These are phyloP conservation scores for Ophiobolus disseminans DNA, from an alignment of 2,329 filamentous ascomycete genomes.

Conservation along the genomic window DNA sequence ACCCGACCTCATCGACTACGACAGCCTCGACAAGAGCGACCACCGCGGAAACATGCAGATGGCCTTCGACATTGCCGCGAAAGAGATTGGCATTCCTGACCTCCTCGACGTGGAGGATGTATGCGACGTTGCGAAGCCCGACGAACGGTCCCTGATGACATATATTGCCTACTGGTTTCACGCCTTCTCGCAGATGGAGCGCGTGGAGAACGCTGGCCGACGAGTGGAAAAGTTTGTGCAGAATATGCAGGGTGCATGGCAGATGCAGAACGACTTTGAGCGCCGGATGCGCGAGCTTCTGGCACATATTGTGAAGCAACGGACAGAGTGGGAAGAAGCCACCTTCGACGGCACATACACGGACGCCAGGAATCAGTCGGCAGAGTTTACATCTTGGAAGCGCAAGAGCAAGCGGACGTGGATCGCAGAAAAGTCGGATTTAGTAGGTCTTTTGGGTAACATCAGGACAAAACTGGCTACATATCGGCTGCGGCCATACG, in stretches of 20 bases:
- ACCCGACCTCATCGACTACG: constrained; percentile 96
- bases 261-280: constrained; percentile 98
- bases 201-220: constrained; percentile 94
- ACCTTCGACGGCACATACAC: constrained; percentile 89
- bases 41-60: constrained; percentile 97
- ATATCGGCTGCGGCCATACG: constrained; percentile 88
- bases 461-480: constrained; percentile 99
- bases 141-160: constrained; percentile 97
- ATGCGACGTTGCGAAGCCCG: constrained; percentile 92
- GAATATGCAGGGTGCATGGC: constrained; percentile 99
- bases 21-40: constrained; percentile 90
- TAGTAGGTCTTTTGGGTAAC: constrained; percentile 91
- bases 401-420: constrained; percentile 87
- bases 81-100: constrained; percentile 96
- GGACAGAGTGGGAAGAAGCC: constrained; percentile 77
- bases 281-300: constrained; percentile 85
- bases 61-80: constrained; percentile 93
- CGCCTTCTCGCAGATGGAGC: constrained; percentile 98
- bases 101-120: constrained; percentile 98
- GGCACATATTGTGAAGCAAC: constrained; percentile 74
- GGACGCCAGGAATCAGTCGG: constrained; percentile 87
- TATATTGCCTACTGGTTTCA: constrained; percentile 99
- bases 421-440: constrained; percentile 97
- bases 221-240: constrained; percentile 98
- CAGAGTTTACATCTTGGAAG: constrained; percentile 87